A percentile compares a stretch with the other conserved stretches of the same genome.
Evolutionary conservation across 225 moss, liverwort and hornwort species (phyloP).

Genomic region (Pseudisothecium myosuroides): DNA sequence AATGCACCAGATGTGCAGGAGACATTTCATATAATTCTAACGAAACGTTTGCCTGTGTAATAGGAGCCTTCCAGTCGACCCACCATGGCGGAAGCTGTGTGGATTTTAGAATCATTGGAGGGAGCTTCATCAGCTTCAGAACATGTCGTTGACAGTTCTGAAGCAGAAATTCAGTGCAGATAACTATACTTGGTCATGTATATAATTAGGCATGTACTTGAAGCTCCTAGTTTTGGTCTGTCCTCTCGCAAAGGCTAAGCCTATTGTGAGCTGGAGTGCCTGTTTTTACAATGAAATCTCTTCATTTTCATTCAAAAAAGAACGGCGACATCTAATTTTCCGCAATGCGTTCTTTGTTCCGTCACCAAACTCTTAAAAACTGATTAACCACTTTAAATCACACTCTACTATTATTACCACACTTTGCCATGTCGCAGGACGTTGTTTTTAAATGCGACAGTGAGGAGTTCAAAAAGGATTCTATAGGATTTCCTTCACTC

Average conservation of each 20-base stretch:
- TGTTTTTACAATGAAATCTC: background rate
- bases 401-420: background rate
- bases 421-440: too few species aligned
- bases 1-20: background rate
- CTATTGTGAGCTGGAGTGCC: background rate
- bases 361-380: background rate
- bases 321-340: background rate
- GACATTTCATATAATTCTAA: background rate
- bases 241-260: background rate
- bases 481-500: background rate
- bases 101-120: slow-evolving; percentile 48
- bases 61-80: slow-evolving; percentile 64
- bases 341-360: background rate
- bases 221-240: background rate
- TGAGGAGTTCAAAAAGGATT: background rate
- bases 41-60: background rate
- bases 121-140: background rate
- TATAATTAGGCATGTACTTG: background rate
- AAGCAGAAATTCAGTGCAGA: background rate
- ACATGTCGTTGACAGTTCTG: background rate
- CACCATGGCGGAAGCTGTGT: slow-evolving; percentile 59
- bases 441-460: too few species aligned
- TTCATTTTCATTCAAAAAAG: background rate
- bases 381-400: background rate
- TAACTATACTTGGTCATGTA: background rate